These are phyloP conservation scores for Aegle marmelos DNA, from an alignment of 345 rosid genomes.

Conservation along the genomic window DNA sequence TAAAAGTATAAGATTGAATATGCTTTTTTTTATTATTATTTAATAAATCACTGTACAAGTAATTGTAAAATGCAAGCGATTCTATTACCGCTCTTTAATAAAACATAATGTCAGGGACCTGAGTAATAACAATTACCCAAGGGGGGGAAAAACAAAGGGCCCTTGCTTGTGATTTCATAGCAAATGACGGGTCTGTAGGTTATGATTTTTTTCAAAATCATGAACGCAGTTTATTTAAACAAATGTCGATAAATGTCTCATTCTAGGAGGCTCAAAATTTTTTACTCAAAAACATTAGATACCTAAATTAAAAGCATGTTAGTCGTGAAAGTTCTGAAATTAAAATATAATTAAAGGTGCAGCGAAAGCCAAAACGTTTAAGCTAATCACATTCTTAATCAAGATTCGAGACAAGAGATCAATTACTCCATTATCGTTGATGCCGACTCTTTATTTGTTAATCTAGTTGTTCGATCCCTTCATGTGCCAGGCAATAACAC, in stretches of 20 bases:
- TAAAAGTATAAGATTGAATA: too few species aligned
- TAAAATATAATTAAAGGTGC: background rate
- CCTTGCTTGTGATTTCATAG: background rate
- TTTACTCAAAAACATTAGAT: background rate
- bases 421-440: slow-evolving; percentile 18
- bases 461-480: background rate
- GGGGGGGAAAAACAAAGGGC: accelerated
- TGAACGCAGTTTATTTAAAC: background rate
- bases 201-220: background rate
- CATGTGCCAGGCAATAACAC: slow-evolving; percentile 11
- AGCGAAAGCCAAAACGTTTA: background rate
- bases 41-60: too few species aligned
- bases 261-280: background rate
- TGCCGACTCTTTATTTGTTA: slow-evolving; percentile 15
- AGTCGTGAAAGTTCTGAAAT: background rate
- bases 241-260: background rate
- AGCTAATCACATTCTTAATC: background rate
- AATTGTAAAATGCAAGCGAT: too few species aligned
- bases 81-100: too few species aligned
- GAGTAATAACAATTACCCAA: background rate
- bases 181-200: background rate
- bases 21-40: too few species aligned
- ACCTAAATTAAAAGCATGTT: background rate
- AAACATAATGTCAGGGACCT: too few species aligned
- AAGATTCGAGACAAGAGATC: background rate